These are phyloP conservation scores for Leersia perrieri DNA, from an alignment of 176 grass and related monocot species.

Conservation along the genomic window DNA sequence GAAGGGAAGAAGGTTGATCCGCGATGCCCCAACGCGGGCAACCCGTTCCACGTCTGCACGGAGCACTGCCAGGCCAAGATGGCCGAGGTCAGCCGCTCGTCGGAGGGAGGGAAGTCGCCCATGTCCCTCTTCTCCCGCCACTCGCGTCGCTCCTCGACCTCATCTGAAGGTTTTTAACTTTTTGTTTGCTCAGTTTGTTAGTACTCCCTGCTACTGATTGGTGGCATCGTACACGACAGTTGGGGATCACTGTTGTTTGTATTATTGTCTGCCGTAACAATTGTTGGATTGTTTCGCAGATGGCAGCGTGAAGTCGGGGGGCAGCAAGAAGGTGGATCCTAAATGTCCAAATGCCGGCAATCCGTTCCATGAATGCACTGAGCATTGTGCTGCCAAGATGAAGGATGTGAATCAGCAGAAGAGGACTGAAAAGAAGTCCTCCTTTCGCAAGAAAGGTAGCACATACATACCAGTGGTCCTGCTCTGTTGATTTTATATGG, in stretches of 20 bases:
- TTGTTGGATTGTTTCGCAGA: constrained; percentile 25
- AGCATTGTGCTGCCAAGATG: constrained; percentile 51
- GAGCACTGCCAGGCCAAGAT: constrained; percentile 63
- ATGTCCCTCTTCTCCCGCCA: constrained; percentile 55
- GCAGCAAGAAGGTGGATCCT: constrained; percentile 48
- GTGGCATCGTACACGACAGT: background rate
- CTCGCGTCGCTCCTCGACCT: constrained; percentile 50
- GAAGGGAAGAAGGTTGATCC: constrained; percentile 65
- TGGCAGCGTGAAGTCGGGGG: constrained; percentile 26
- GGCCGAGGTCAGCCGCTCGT: constrained; percentile 27
- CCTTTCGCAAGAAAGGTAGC: constrained; percentile 34
- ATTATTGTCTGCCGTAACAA: background rate
- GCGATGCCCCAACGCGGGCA: constrained; percentile 68
- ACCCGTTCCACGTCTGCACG: constrained; percentile 79
- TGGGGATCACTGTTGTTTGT: background rate
- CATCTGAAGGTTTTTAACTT: constrained; percentile 44
- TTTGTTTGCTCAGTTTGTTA: constrained; percentile 5
- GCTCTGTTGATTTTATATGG: background rate
- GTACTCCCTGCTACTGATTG: background rate
- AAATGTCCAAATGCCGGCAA: constrained; percentile 63
- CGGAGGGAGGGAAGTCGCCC: constrained; percentile 40
- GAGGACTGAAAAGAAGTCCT: constrained; percentile 6
- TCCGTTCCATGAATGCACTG: constrained; percentile 69
- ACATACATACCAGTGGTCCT: background rate
- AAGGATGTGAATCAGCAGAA: constrained; percentile 36